Conservation (phyloP, 352 stramenopile species). For the Plasmopara halstedii region DNA sequence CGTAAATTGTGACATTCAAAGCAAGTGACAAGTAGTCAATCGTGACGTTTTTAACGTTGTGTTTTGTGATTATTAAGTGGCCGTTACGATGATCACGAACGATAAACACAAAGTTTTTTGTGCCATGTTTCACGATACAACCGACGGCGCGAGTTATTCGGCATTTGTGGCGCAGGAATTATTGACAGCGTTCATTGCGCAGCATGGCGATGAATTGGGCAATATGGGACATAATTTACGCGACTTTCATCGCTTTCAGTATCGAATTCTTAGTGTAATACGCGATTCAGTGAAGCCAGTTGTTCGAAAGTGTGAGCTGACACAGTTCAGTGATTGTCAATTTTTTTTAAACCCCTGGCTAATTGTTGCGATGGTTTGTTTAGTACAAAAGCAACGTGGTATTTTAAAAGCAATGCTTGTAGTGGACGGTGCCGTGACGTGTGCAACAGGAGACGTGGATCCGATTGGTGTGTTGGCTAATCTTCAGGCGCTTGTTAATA, state of each 20-base stretch:
- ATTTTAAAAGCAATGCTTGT: conserved; percentile 89
- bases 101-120: conserved; percentile 88
- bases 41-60: conserved; percentile 5
- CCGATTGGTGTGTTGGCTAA: conserved; percentile 88
- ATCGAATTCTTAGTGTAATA: conserved; percentile 74
- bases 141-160: conserved; percentile 70
- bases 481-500: conserved; percentile 80
- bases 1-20: conserved; percentile 8
- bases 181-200: conserved; percentile 69
- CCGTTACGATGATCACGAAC: conserved; percentile 86
- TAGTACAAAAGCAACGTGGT: conserved; percentile 83
- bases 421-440: conserved; percentile 71
- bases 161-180: conserved; percentile 86
- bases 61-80: conserved; percentile 35
- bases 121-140: conserved; percentile 86
- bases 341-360: background rate
- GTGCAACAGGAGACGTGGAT: conserved; percentile 82
- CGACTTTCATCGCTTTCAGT: conserved; percentile 88
- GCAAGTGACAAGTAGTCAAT: background rate
- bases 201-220: conserved; percentile 69
- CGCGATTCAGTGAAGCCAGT: conserved; percentile 80
- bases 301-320: conserved; percentile 74
- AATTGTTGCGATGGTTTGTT: conserved; percentile 2
- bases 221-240: conserved; percentile 86
- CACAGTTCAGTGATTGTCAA: too few species aligned